A percentile compares a stretch with the other conserved stretches of the same genome.
Evolutionary conservation across 1,284 basidiomycete genomes (phyloP).

Genomic region (Mycosarcoma mackinlayi): DNA sequence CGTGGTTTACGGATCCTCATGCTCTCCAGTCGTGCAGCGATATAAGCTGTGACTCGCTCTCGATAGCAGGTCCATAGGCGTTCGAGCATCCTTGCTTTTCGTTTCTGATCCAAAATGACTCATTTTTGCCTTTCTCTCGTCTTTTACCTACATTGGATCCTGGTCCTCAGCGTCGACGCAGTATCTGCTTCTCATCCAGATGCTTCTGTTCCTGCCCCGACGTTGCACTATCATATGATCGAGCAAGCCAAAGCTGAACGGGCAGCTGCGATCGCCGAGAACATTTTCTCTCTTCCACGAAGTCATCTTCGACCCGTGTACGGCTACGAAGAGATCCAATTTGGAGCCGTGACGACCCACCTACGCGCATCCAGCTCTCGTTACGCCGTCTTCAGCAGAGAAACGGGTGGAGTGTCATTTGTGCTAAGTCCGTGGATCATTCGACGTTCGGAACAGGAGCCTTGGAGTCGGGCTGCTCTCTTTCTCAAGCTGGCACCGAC

Average conservation of each 20-base stretch:
- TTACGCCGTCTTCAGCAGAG: background rate
- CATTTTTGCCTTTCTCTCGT: background rate
- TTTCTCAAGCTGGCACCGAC: slow-evolving; percentile 2
- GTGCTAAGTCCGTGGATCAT: background rate
- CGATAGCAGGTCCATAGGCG: too few relatives aligned
- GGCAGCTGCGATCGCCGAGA: background rate
- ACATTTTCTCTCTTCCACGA: background rate
- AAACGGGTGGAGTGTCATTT: background rate
- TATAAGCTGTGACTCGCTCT: too few relatives aligned
- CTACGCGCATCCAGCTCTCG: background rate
- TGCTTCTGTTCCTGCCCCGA: background rate
- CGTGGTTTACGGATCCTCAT: too few relatives aligned
- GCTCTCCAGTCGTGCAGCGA: too few relatives aligned
- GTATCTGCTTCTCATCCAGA: background rate
- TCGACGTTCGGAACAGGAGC: background rate
- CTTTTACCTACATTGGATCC: background rate
- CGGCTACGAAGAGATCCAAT: background rate
- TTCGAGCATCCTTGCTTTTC: too few relatives aligned
- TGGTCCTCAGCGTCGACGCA: background rate
- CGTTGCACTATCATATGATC: background rate
- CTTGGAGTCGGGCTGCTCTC: background rate
- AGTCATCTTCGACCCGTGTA: slow-evolving; percentile 7
- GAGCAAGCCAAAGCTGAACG: background rate
- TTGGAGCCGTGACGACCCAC: background rate
- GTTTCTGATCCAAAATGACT: background rate